These are phyloP conservation scores for Solanum ossicruentum DNA, from an alignment of 257 asterid genomes.

Conservation along the genomic window DNA sequence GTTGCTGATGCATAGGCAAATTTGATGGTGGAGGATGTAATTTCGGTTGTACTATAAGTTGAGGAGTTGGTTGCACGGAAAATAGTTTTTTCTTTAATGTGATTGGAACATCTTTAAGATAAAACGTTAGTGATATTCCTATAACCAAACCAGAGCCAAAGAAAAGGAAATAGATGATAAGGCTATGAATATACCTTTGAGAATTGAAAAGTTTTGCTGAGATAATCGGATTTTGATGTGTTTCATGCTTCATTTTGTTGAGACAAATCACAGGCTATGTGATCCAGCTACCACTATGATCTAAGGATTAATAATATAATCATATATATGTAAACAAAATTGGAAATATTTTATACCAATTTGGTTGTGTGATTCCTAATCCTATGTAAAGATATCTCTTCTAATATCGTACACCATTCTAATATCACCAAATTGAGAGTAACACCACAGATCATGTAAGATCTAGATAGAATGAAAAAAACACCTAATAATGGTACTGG, in stretches of 20 bases:
- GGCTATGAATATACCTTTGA: constrained; percentile 25
- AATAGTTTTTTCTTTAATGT: constrained; percentile 14
- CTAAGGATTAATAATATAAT: not conserved
- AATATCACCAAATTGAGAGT: not conserved
- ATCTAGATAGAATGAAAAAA: not conserved
- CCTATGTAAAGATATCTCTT: not conserved
- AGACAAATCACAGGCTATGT: not conserved
- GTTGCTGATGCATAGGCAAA: not conserved
- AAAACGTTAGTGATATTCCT: constrained; percentile 42
- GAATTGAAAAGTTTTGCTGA: constrained; percentile 12
- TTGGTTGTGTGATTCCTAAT: not conserved
- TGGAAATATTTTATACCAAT: not conserved
- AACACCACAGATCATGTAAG: not conserved
- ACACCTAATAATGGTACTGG: not conserved
- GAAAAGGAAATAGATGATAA: constrained; percentile 36
- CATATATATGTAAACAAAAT: not conserved
- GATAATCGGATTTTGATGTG: not conserved
- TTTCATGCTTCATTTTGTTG: constrained; percentile 9
- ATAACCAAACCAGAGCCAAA: constrained; percentile 65
- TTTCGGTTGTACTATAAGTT: not conserved
- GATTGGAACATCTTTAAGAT: constrained; percentile 20
- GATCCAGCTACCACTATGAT: not conserved
- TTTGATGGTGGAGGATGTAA: not conserved
- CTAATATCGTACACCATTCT: not conserved
- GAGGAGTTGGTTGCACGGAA: not conserved